Evolutionary conservation across 2,329 filamentous ascomycete species (phyloP).

Genomic region (Phoma sp.): DNA sequence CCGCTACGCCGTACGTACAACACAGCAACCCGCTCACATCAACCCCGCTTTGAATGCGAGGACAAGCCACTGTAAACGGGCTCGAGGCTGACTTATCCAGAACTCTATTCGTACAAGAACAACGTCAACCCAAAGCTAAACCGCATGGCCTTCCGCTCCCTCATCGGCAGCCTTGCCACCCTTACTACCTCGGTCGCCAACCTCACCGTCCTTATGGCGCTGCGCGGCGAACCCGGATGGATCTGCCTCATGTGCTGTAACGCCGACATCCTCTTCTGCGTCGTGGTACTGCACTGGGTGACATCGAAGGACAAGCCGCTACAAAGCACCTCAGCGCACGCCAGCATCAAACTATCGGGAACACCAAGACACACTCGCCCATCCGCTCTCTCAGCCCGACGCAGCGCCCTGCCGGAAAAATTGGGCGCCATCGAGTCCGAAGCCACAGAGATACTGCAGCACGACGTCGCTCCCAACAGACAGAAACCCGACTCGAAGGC

Average conservation of each 20-base stretch:
- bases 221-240: conserved; percentile 69
- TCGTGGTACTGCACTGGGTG: conserved; percentile 68
- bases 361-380: background rate
- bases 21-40: too few species aligned
- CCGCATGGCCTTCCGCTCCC: conserved; percentile 63
- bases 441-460: too few species aligned
- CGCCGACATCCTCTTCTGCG: conserved; percentile 66
- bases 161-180: conserved; percentile 65
- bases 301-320: conserved; percentile 40
- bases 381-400: too few species aligned
- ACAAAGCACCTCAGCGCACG: background rate
- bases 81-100: conserved; percentile 39
- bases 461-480: background rate
- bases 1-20: conserved; percentile 60
- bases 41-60: too few species aligned
- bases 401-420: background rate
- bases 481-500: too few species aligned
- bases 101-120: conserved; percentile 62
- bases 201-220: conserved; percentile 63
- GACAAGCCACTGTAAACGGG: background rate
- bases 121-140: conserved; percentile 56
- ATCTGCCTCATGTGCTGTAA: conserved; percentile 71
- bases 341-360: background rate
- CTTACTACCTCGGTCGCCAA: conserved; percentile 66
- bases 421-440: background rate